A percentile compares a stretch with the other conserved stretches of the same genome.
Evolutionary conservation across 441 rosid species (phyloP).

Genomic region (Gossypium schwendimanii): DNA sequence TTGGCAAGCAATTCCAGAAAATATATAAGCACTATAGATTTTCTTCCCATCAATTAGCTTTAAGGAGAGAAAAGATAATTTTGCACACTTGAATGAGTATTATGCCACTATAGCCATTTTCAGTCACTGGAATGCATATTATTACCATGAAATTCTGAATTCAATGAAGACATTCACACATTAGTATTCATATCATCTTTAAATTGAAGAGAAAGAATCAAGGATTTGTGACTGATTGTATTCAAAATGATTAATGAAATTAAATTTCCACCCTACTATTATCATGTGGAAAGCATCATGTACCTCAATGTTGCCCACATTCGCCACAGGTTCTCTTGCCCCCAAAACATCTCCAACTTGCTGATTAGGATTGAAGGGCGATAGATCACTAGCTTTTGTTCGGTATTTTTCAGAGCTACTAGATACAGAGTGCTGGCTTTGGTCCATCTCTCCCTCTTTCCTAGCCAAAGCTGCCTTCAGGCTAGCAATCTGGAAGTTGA

Average conservation of each 20-base stretch:
- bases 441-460: conserved; percentile 57
- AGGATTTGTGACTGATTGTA: not conserved
- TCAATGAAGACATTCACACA: not conserved
- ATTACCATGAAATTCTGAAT: not conserved
- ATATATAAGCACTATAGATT: not conserved
- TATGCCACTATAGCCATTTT: not conserved
- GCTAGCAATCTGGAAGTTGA: conserved; percentile 53
- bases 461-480: conserved; percentile 77
- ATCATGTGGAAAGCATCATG: conserved; percentile 1
- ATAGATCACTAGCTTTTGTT: conserved; percentile 43
- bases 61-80: not conserved
- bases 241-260: not conserved
- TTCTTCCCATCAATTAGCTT: not conserved
- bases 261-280: not conserved
- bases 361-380: conserved; percentile 34
- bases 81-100: no score
- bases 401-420: conserved; percentile 52
- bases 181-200: no score
- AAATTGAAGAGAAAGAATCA: not conserved
- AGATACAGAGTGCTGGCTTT: conserved; percentile 36
- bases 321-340: conserved; percentile 53
- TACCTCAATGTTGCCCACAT: conserved; percentile 75
- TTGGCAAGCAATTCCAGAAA: not conserved
- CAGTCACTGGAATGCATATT: not conserved
- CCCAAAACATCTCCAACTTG: conserved; percentile 27